These are phyloP conservation scores for Phoma herbarum DNA, from an alignment of 2,329 filamentous ascomycete species.

Conservation along the genomic window DNA sequence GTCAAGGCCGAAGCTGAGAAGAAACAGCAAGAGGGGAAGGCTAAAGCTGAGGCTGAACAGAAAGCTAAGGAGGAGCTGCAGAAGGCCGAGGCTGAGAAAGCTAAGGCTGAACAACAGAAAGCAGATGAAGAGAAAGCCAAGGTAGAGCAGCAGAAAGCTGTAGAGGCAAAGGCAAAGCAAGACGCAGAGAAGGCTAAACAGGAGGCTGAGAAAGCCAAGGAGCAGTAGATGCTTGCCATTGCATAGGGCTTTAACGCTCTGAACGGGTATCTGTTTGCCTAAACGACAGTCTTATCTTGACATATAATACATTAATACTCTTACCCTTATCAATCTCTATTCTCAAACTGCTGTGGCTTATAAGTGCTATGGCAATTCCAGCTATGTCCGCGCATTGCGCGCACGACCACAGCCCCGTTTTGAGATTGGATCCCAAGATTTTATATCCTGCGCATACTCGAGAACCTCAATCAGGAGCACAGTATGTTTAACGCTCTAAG, in stretches of 20 bases:
- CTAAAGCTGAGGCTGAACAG: not conserved
- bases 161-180: not conserved
- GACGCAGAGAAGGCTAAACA: not conserved
- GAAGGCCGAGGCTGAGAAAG: not conserved
- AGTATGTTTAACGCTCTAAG: no score
- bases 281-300: not conserved
- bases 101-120: not conserved
- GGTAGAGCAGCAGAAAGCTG: not conserved
- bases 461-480: no score
- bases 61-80: not conserved
- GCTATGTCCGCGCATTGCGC: no score
- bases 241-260: not conserved
- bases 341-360: not conserved
- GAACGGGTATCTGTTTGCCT: not conserved
- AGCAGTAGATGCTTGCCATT: not conserved
- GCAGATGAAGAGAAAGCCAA: not conserved
- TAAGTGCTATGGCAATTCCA: no score
- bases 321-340: not conserved
- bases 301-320: not conserved
- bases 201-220: not conserved
- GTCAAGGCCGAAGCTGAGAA: not conserved
- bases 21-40: not conserved
- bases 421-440: no score
- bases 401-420: no score
- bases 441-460: no score